Conservation (phyloP, 768 basidiomycete species). For the Lactarius sp. region DNA sequence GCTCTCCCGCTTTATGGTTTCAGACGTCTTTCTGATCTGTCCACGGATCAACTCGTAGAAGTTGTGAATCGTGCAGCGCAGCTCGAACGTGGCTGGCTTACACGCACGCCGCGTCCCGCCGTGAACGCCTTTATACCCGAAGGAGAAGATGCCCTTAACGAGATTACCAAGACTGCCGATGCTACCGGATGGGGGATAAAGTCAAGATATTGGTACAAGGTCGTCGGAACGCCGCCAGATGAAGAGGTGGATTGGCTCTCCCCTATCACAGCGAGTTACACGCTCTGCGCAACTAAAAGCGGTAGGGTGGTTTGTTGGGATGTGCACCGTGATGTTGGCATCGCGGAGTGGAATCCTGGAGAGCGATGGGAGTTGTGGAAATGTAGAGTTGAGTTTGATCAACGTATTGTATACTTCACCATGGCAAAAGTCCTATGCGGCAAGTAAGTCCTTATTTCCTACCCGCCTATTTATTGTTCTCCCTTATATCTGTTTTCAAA, state of each 20-base stretch:
- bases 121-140: constrained; percentile 29
- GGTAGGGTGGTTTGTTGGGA: constrained; percentile 79
- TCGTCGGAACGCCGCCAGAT: constrained; percentile 58
- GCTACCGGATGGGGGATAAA: constrained; percentile 27
- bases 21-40: constrained; percentile 60
- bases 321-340: constrained; percentile 51
- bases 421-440: constrained; percentile 44
- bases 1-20: constrained; percentile 67
- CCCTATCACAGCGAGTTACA: constrained; percentile 70
- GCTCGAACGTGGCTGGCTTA: constrained; percentile 59
- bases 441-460: constrained; percentile 18
- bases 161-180: not conserved
- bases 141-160: constrained; percentile 1
- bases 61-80: constrained; percentile 59
- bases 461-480: not conserved
- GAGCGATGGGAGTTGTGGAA: constrained; percentile 72
- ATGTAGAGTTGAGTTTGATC: constrained; percentile 70
- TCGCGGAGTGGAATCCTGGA: constrained; percentile 65
- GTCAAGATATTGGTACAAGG: constrained; percentile 56
- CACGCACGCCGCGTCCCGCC: constrained; percentile 52
- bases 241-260: constrained; percentile 76
- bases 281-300: constrained; percentile 70
- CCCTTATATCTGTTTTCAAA: not conserved
- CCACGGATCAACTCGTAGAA: constrained; percentile 54
- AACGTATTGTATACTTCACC: constrained; percentile 64